Evolutionary conservation across 495 filamentous ascomycete genomes (phyloP), one percentile per base, ranked within the genome.

Genomic region (Elaphomyces granulatus): DNA sequence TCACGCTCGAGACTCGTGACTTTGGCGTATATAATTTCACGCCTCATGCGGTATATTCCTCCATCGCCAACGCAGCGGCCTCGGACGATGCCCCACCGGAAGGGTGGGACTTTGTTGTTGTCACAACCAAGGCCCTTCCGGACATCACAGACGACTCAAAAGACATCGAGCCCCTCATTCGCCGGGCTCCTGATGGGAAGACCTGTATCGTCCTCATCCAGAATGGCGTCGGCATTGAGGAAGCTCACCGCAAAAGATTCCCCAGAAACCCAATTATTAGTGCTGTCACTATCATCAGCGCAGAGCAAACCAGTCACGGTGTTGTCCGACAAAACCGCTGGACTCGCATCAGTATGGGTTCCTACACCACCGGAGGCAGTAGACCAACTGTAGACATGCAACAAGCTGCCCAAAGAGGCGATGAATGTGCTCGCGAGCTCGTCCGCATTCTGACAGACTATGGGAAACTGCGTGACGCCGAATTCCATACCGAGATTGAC

Each of bases 141-240:
- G 23, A 28, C 23, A 28, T 28, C 23, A 28, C 23, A 12, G 23
- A 28, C 12, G 23, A 28, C 23, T 28, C 23, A 6, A 28, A 28
- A 12, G 23, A 28, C 6, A 28, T 28, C 12, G 23, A 28, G 12
- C 12, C 23, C 6, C 23, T 28, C 23, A 28, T 28, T 12, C 23
- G 23, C 6, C 23, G 23, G 12, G 23, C 23, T 12, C 23, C 23
- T 6, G 23, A 28, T 30, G 17, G 18, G 14, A 39, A 39, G 16
- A 39, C 49, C 47, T 30, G 48, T 40, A 70, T 83, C 42, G 74
- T 83, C 15, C 58, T 83, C 21, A 75, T 81, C 37, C 78, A 83
- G 44, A 83, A 83, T 53, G 78, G 78, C 18, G 67, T 83, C 8
- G 78, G 78, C 18, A 76, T 81, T 18, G 78, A 83, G 42, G 68